Evolutionary conservation across 163 green algal species (phyloP).

Genomic region (Prototheca cutis): DNA sequence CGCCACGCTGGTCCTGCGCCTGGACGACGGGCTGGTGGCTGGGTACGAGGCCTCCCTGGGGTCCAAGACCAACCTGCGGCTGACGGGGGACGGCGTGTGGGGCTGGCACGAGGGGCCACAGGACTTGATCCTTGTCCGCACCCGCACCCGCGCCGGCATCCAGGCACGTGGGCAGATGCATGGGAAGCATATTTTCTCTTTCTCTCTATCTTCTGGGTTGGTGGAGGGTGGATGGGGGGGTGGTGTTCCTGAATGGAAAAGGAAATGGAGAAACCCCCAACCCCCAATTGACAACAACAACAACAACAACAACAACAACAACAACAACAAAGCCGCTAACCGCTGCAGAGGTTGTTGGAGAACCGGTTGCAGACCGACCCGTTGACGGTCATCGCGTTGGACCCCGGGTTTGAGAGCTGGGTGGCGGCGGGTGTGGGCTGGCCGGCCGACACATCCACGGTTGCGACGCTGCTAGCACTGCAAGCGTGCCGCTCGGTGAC

Average conservation of each 20-base stretch:
- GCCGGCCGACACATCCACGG: background rate
- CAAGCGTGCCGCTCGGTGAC: slow-evolving; percentile 6
- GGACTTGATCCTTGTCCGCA: slow-evolving; percentile 3
- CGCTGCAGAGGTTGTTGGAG: background rate
- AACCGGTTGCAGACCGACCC: background rate
- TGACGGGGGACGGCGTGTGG: background rate
- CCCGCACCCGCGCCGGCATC: background rate
- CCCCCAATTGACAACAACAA: no score
- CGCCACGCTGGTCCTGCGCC: slow-evolving; percentile 1
- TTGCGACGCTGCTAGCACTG: slow-evolving; percentile 2
- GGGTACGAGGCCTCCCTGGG: slow-evolving; percentile 1
- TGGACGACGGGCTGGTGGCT: background rate
- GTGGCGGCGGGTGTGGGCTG: background rate
- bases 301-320: no score
- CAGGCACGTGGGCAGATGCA: no score
- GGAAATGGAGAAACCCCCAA: no score
- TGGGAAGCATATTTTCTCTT: no score
- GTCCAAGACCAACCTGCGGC: slow-evolving; percentile 1
- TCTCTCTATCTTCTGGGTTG: no score
- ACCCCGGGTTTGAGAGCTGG: slow-evolving; percentile 8
- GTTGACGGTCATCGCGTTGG: background rate
- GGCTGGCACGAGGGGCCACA: background rate
- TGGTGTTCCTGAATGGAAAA: no score
- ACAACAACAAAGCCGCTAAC: no score
- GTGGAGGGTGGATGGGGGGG: no score